Conservation (phyloP, 202 grass and related monocot species). For the Zizania palustris region DNA sequence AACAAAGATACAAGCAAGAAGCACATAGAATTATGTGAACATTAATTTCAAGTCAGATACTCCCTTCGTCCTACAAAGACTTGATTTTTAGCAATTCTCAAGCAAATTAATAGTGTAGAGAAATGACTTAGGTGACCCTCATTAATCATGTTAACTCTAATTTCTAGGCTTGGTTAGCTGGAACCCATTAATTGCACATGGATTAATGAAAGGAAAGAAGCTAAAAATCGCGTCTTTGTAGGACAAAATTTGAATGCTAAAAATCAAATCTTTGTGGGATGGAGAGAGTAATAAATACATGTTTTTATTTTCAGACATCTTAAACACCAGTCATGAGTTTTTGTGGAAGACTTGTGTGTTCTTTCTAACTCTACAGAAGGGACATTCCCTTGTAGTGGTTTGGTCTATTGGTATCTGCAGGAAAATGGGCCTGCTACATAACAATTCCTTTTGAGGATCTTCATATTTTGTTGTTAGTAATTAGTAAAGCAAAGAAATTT, state of each 20-base stretch:
- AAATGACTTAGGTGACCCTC: too few species aligned
- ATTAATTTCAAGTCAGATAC: not conserved
- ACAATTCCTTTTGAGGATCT: not conserved
- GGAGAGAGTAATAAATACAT: not conserved
- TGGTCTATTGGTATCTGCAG: not conserved
- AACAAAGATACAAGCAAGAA: not conserved
- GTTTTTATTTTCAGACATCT: not conserved
- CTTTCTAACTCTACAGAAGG: not conserved
- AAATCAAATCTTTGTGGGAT: too few species aligned
- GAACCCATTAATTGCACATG: too few species aligned
- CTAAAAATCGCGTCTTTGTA: too few species aligned
- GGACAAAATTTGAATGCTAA: too few species aligned
- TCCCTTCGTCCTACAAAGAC: too few species aligned
- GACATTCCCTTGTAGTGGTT: not conserved
- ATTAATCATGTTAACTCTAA: too few species aligned
- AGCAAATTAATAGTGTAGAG: too few species aligned
- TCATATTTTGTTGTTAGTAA: not conserved
- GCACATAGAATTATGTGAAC: not conserved
- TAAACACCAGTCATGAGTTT: not conserved
- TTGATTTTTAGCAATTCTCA: too few species aligned
- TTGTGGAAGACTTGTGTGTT: not conserved
- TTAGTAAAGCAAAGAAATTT: slow-evolving; percentile 3
- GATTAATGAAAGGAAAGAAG: too few species aligned
- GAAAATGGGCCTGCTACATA: not conserved
- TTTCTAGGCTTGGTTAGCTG: too few species aligned